Evolutionary conservation across 345 rosid genomes (phyloP).

Genomic region (Corchorus capsularis): DNA sequence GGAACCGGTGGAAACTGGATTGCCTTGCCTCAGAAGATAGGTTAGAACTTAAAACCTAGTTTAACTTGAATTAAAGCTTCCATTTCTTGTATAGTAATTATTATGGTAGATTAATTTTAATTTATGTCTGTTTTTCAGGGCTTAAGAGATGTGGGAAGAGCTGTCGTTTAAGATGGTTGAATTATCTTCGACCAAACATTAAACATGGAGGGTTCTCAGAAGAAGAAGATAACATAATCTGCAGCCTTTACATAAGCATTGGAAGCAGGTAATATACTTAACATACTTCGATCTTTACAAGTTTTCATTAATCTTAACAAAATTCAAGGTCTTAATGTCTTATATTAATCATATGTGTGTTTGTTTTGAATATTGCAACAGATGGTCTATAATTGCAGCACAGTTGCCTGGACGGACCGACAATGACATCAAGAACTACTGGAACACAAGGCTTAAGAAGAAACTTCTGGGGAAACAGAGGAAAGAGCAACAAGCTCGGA

Average conservation of each 20-base stretch:
- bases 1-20: conserved; percentile 93
- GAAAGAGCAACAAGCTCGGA: conserved; percentile 47
- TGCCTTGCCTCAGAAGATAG: conserved; percentile 79
- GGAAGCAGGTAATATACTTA: conserved; percentile 68
- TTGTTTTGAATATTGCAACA: conserved; percentile 18
- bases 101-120: neutral
- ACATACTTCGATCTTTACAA: too few relatives aligned
- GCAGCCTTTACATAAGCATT: conserved; percentile 51
- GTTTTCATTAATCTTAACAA: too few relatives aligned
- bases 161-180: conserved; percentile 59
- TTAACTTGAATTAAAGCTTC: neutral
- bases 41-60: conserved; percentile 23
- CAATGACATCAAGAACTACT: conserved; percentile 79
- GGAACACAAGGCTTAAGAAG: conserved; percentile 84
- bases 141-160: conserved; percentile 66
- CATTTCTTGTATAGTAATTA: neutral
- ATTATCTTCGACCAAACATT: conserved; percentile 60
- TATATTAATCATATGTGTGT: conserved; percentile 12
- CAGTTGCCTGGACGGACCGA: conserved; percentile 83
- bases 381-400: conserved; percentile 90
- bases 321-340: conserved; percentile 4
- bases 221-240: conserved; percentile 59
- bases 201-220: conserved; percentile 65
- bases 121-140: conserved; percentile 26
- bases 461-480: conserved; percentile 71